Evolutionary conservation across 768 basidiomycete genomes (phyloP).

Genomic region (Sporobolomyces roseus): DNA sequence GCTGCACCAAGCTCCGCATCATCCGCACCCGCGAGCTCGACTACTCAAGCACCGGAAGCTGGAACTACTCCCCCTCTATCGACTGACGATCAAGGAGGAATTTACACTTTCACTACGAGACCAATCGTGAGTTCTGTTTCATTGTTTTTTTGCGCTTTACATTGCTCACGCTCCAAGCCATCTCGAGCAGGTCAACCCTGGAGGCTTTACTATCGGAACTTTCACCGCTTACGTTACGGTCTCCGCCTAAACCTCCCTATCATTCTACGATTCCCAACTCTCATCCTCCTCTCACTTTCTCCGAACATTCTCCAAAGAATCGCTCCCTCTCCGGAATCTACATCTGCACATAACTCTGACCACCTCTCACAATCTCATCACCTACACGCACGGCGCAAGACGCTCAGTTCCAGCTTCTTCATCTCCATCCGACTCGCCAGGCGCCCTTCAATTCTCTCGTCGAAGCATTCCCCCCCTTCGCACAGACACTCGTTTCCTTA

Average conservation of each 20-base stretch:
- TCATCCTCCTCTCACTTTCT: too few relatives aligned
- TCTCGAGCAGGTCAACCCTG: slow-evolving; percentile 29
- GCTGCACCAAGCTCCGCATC: background rate
- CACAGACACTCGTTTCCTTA: background rate
- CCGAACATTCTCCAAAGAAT: too few relatives aligned
- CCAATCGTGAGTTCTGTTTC: slow-evolving; percentile 26
- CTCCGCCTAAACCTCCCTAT: background rate
- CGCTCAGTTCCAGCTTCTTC: too few relatives aligned
- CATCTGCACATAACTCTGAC: too few relatives aligned
- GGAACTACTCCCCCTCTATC: background rate
- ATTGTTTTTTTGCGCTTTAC: background rate
- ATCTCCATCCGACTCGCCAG: too few relatives aligned
- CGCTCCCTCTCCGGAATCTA: too few relatives aligned
- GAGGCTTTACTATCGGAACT: slow-evolving; percentile 30
- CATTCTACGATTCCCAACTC: too few relatives aligned
- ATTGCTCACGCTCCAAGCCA: background rate
- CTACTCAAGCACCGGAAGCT: background rate
- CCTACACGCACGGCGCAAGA: too few relatives aligned
- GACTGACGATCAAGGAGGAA: slow-evolving; percentile 21
- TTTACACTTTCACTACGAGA: slow-evolving; percentile 20
- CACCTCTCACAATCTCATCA: too few relatives aligned
- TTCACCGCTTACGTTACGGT: slow-evolving; percentile 16
- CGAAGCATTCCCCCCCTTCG: background rate
- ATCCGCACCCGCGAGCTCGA: background rate
- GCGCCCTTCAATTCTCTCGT: background rate